Evolutionary conservation across 2,329 filamentous ascomycete genomes (phyloP).

Genomic region (Penicillium griseofulvum): DNA sequence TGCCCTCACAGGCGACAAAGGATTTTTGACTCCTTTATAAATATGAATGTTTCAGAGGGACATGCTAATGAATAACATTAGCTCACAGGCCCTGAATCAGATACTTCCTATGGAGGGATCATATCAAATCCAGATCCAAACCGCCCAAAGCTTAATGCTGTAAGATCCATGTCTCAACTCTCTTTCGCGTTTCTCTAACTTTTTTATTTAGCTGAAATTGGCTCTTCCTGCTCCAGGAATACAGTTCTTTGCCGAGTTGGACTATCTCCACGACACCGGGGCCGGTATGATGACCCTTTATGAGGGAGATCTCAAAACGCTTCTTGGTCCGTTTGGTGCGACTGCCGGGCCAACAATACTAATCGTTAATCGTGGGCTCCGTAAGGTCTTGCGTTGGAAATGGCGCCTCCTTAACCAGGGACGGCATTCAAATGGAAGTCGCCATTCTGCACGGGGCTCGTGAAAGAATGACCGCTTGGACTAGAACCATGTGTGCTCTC

Average conservation of each 20-base stretch:
- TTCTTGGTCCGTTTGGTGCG: background rate
- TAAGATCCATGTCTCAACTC: background rate
- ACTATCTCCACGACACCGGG: background rate
- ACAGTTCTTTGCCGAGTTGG: background rate
- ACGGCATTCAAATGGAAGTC: background rate
- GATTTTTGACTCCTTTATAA: background rate
- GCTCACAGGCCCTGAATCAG: background rate
- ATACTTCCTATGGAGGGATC: background rate
- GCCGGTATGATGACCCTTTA: background rate
- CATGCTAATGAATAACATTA: background rate
- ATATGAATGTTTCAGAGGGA: accelerated
- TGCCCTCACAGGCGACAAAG: background rate
- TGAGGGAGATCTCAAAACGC: background rate
- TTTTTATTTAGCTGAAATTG: background rate
- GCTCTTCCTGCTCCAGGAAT: background rate
- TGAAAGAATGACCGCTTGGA: background rate
- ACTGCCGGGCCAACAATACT: background rate
- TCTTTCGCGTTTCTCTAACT: background rate
- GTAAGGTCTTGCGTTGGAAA: background rate
- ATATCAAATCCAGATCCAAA: accelerated
- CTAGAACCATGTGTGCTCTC: background rate
- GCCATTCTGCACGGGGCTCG: background rate
- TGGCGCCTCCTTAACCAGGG: background rate
- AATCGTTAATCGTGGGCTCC: background rate
- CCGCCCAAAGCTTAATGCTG: background rate